Conservation (phyloP, 2,329 filamentous ascomycete genomes). For the Penicillium corylophilum region DNA sequence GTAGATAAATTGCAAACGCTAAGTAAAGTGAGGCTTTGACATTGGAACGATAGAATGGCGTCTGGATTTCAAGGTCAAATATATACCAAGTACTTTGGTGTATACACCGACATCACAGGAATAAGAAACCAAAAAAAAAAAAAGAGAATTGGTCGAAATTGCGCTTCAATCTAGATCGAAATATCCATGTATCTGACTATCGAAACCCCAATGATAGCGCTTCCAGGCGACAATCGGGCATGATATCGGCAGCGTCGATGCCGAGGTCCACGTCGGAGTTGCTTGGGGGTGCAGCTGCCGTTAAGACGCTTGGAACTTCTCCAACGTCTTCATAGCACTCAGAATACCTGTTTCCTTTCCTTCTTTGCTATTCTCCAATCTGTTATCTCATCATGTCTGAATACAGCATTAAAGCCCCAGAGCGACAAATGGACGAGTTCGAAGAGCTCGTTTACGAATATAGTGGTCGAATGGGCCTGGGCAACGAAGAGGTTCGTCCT, state of each 20-base stretch:
- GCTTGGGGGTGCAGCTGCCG: constrained; percentile 1
- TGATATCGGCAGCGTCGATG: not conserved
- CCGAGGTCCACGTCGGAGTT: constrained; percentile 16
- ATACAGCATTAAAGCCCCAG: constrained; percentile 16
- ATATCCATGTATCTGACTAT: no score
- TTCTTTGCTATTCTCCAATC: not conserved
- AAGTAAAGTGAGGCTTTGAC: not conserved
- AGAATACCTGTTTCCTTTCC: not conserved
- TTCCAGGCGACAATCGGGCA: not conserved
- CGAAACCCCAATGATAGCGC: not conserved
- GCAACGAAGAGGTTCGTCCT: constrained; percentile 19
- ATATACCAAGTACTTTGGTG: no score
- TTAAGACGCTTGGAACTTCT: not conserved
- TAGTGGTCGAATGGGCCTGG: constrained; percentile 20
- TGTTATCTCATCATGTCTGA: constrained; percentile 16
- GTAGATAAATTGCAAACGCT: no score
- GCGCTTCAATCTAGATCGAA: no score
- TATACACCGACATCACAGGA: no score
- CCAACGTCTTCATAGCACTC: not conserved
- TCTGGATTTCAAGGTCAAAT: no score
- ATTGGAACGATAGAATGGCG: no score
- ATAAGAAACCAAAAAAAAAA: not conserved
- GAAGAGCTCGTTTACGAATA: constrained; percentile 32
- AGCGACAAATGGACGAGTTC: constrained; percentile 32
- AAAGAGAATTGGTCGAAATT: not conserved